phyloP scores from a whole-genome alignment of 106 monocot species.

The Narthecium ossifragum region DNA sequence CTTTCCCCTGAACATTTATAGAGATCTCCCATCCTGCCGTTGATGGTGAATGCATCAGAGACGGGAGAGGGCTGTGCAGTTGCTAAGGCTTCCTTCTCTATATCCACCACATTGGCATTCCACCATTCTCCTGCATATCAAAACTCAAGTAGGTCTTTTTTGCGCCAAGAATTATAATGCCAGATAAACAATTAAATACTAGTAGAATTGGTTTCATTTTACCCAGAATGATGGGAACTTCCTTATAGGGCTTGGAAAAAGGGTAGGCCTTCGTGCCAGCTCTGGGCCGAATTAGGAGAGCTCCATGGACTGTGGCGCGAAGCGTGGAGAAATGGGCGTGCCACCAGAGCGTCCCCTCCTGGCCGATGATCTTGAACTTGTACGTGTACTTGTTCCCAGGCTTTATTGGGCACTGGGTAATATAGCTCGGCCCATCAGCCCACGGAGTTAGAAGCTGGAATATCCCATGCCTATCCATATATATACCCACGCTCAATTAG shows the following conservation, averaged over 20 bases:
- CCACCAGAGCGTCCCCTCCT: constrained; percentile 91
- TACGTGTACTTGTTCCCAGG: constrained; percentile 60
- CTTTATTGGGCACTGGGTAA: constrained; percentile 74
- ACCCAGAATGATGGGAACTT: constrained; percentile 52
- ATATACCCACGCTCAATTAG: background rate
- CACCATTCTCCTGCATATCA: constrained; percentile 34
- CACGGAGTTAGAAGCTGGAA: constrained; percentile 49
- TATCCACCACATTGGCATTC: constrained; percentile 48
- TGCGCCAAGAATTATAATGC: background rate
- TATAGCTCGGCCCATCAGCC: constrained; percentile 63
- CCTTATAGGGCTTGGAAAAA: constrained; percentile 45
- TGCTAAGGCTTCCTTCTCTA: constrained; percentile 26
- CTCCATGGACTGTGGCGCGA: constrained; percentile 67
- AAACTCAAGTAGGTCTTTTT: background rate
- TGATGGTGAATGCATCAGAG: constrained; percentile 83
- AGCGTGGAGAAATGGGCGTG: constrained; percentile 68
- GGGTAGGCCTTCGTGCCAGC: constrained; percentile 33
- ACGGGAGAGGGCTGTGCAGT: constrained; percentile 14
- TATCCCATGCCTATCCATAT: constrained; percentile 56
- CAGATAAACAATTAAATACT: background rate
- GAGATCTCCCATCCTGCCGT: constrained; percentile 58
- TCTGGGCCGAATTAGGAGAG: constrained; percentile 48
- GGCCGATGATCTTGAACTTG: constrained; percentile 47
- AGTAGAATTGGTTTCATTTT: too few relatives aligned
- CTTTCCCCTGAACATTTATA: constrained; percentile 45